Conservation (phyloP, 768 basidiomycete genomes). For the Rhizopogon vinicolor region DNA sequence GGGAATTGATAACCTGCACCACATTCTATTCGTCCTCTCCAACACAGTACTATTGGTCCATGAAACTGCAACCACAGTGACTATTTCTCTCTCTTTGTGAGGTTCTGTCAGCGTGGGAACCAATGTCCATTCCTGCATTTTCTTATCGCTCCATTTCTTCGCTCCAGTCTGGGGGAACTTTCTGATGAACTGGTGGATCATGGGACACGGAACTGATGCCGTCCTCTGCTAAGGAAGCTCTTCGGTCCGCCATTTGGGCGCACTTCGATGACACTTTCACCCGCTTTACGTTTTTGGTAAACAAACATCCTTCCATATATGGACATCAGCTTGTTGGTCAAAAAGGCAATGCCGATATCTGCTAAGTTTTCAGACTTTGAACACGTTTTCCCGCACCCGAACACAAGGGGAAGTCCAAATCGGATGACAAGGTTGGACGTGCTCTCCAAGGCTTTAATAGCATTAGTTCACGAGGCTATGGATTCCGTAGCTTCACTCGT, state of each 20-base stretch:
- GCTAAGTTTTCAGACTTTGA: slow-evolving; percentile 8
- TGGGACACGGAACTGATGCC: slow-evolving; percentile 16
- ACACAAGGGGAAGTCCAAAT: slow-evolving; percentile 27
- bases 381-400: slow-evolving; percentile 2
- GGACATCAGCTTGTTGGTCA: slow-evolving; percentile 18
- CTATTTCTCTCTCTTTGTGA: not conserved
- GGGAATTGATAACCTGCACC: not conserved
- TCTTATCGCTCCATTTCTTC: not conserved
- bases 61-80: not conserved
- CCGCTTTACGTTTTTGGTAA: slow-evolving; percentile 12
- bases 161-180: slow-evolving; percentile 1
- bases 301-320: slow-evolving; percentile 20
- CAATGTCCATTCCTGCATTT: not conserved
- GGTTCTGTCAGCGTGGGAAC: not conserved
- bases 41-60: not conserved
- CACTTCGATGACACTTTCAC: slow-evolving; percentile 1
- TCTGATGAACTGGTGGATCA: slow-evolving; percentile 12
- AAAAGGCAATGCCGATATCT: slow-evolving; percentile 16
- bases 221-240: not conserved
- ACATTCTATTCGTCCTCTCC: not conserved
- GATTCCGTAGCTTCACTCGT: not conserved
- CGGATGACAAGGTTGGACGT: slow-evolving; percentile 13
- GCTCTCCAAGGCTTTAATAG: slow-evolving; percentile 20
- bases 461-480: not conserved
- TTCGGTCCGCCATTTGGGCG: not conserved